Percentiles rank a stretch among this genome's conserved stretches.
Conservation (phyloP, 768 basidiomycete species). For the Rhizopogon roseolus region DNA sequence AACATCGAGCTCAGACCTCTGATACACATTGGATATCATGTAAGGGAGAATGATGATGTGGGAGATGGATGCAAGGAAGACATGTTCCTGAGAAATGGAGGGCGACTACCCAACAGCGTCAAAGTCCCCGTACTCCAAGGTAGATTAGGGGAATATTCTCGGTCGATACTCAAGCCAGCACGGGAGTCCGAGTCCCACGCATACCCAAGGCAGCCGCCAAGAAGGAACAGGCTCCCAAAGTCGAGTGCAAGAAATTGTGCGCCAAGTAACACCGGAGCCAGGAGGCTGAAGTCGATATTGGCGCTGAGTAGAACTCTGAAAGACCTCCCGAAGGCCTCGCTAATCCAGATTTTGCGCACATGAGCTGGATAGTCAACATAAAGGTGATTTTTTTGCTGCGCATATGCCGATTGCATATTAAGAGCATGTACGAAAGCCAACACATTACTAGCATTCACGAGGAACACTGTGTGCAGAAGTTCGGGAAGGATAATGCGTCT, state of each 20-base stretch:
- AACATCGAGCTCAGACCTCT: too few relatives aligned
- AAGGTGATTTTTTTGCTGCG: constrained; percentile 16
- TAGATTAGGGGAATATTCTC: constrained; percentile 19
- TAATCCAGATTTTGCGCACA: constrained; percentile 33
- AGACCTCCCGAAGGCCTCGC: constrained; percentile 1
- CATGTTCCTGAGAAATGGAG: constrained; percentile 22
- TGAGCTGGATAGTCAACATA: constrained; percentile 25
- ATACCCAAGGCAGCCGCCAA: constrained; percentile 26
- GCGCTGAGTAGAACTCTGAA: neutral
- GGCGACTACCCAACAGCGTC: constrained; percentile 25
- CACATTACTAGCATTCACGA: constrained; percentile 7
- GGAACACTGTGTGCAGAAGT: constrained; percentile 34
- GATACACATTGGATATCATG: too few relatives aligned
- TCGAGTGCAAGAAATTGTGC: constrained; percentile 25
- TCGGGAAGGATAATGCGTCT: constrained; percentile 31
- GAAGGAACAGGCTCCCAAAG: constrained; percentile 25
- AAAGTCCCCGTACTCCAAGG: constrained; percentile 12
- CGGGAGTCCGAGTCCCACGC: constrained; percentile 3
- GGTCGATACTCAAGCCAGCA: neutral
- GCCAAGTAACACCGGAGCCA: constrained; percentile 1
- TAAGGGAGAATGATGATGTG: constrained; percentile 29
- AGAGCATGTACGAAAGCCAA: constrained; percentile 29
- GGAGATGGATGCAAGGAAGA: constrained; percentile 31
- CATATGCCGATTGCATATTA: constrained; percentile 16
- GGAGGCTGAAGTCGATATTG: constrained; percentile 16